Evolutionary conservation across 2,329 filamentous ascomycete species (phyloP), one percentile per base, ranked within the genome.

Genomic region (Huntiella decipiens): DNA sequence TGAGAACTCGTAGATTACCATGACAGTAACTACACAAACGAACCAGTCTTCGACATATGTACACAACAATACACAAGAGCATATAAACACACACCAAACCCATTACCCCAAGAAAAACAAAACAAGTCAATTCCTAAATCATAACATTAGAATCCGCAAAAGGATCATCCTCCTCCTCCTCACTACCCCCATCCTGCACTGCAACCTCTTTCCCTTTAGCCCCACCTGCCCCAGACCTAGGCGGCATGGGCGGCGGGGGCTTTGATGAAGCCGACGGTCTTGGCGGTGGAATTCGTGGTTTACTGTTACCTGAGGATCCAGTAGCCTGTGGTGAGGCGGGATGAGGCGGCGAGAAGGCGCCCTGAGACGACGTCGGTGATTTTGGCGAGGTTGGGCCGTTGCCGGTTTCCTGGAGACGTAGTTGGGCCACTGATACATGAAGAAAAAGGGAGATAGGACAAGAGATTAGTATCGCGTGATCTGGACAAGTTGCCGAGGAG

Each of bases 141-240:
- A 63, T 49, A 52, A 55, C 17, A 56, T 51, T 46, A 6, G 46
- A 49, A 58, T 94, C 85, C 3, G 82, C 83, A 59, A 94, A 94
- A 0, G 86, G 86, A 56, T 93, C 75, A 52, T 91, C 73, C n/a
- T 86, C 81, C 38, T 85, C 79, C n/a, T 82, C 77, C 5, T 82
- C 77, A 10, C 77, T 73, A 28, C 22, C 22, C 22, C 22, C 22
- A 12, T 68, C 70, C n/a, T 71, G 66, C 31, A 66, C 60, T 60
- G 52, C 57, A 62, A 42, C 55, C 49, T 44, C 36, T 34, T 55
- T 47, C 34, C 56, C 17, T 53, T 52, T 35, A 50, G 54, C 13
- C 60, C 53, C 17, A 60, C 63, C 50, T 63, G 62, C n/a, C 60
- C 55, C 15, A 53, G 62, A 51, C 58, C 46, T 61, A 3, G 66